Evolutionary conservation across 2,329 filamentous ascomycete genomes (phyloP).

Genomic region (Diaporthe vexans): DNA sequence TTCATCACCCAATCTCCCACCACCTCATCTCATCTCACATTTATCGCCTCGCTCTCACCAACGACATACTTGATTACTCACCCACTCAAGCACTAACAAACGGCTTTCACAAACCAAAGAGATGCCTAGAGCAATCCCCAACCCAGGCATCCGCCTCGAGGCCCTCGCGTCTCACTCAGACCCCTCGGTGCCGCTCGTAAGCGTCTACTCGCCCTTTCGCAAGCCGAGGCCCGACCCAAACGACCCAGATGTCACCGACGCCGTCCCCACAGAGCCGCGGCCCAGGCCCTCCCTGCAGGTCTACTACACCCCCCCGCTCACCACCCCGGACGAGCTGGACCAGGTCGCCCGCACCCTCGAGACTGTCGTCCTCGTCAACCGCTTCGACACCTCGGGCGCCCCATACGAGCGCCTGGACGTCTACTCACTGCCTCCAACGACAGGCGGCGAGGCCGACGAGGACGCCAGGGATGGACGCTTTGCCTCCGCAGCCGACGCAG

Average conservation of each 20-base stretch:
- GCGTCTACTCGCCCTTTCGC: constrained; percentile 1
- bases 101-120: constrained; percentile 13
- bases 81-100: background rate
- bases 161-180: constrained; percentile 29
- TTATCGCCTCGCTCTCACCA: background rate
- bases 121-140: background rate
- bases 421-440: constrained; percentile 33
- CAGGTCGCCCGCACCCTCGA: constrained; percentile 32
- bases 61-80: background rate
- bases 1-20: too few species aligned
- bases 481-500: background rate
- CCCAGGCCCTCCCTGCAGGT: constrained; percentile 28
- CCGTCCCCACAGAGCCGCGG: constrained; percentile 13
- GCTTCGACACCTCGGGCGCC: constrained; percentile 13
- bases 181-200: constrained; percentile 20
- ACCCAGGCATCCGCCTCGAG: constrained; percentile 17
- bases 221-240: background rate
- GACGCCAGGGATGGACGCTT: constrained; percentile 2
- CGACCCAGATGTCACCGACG: background rate
- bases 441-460: background rate
- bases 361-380: constrained; percentile 22
- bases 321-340: constrained; percentile 29
- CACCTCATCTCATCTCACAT: background rate
- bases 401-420: constrained; percentile 31
- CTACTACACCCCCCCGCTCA: constrained; percentile 31